Conservation (phyloP, 306 rosid genomes). For the Lagenaria siceraria region DNA sequence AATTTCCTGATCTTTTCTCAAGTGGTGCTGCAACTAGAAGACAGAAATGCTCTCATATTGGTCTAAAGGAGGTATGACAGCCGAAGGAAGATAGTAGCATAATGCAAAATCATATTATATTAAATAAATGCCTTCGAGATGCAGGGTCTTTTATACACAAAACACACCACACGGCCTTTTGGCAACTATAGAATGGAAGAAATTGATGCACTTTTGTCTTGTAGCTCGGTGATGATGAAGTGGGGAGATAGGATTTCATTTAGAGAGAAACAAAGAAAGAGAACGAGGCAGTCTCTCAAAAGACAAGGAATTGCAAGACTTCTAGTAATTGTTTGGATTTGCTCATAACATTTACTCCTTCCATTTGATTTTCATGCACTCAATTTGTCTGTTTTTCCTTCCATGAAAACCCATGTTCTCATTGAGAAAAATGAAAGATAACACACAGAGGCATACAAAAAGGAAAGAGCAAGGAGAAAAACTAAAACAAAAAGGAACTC, state of each 20-base stretch:
- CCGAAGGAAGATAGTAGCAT: background rate
- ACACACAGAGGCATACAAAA: background rate
- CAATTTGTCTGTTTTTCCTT: background rate
- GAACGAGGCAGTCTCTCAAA: background rate
- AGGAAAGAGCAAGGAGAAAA: background rate
- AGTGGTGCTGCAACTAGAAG: background rate
- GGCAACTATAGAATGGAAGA: background rate
- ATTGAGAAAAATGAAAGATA: background rate
- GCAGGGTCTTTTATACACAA: background rate
- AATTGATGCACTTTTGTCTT: background rate
- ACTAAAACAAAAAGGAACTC: background rate
- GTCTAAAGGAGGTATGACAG: background rate
- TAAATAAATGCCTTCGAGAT: background rate
- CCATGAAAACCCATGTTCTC: background rate
- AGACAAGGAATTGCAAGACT: background rate
- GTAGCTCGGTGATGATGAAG: background rate
- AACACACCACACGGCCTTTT: background rate
- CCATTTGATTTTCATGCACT: background rate
- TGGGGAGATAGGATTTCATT: background rate
- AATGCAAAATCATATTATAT: background rate
- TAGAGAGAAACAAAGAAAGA: background rate
- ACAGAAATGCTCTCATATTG: background rate
- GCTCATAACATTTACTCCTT: background rate
- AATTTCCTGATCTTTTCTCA: background rate
- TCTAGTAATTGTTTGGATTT: background rate